Percentiles rank a stretch among this genome's conserved stretches.
Evolutionary conservation across 2,329 filamentous ascomycete species (phyloP).

Genomic region (Penicillium sp.): DNA sequence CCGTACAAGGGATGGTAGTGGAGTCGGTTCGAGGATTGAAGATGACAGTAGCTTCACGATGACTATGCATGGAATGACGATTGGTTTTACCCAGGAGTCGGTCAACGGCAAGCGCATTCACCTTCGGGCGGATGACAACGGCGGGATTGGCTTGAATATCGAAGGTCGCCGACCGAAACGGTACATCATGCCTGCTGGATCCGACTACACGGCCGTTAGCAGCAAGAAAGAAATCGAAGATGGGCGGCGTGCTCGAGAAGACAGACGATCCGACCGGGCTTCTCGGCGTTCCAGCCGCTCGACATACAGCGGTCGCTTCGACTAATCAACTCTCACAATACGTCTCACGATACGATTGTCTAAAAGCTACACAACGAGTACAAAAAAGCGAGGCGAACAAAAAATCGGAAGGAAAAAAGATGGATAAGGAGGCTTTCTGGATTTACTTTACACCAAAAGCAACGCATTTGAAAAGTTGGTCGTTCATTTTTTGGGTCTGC

Average conservation of each 20-base stretch:
- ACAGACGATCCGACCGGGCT: conserved; percentile 33
- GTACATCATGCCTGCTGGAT: conserved; percentile 31
- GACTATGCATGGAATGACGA: conserved; percentile 37
- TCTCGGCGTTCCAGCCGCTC: conserved; percentile 38
- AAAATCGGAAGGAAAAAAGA: background rate
- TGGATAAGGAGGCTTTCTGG: conserved; percentile 7
- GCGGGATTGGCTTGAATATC: conserved; percentile 37
- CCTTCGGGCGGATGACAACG: conserved; percentile 35
- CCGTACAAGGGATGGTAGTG: conserved; percentile 31
- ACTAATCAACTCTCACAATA: conserved; percentile 16
- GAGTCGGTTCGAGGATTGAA: conserved; percentile 29
- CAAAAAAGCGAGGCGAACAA: background rate
- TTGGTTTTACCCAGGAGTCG: conserved; percentile 34
- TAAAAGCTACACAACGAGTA: background rate
- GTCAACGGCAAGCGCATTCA: conserved; percentile 37
- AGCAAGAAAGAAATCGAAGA: conserved; percentile 32
- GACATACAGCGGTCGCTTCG: conserved; percentile 28
- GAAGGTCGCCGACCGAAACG: conserved; percentile 33
- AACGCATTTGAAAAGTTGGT: conserved; percentile 14
- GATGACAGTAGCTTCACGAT: conserved; percentile 38
- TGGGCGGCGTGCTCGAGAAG: conserved; percentile 28
- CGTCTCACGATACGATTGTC: background rate
- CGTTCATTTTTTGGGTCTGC: conserved; percentile 16
- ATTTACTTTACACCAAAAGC: conserved; percentile 6
- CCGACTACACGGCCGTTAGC: conserved; percentile 31